phyloP scores from a whole-genome alignment of 2,329 filamentous ascomycete species.

The Xylaria multiplex region DNA sequence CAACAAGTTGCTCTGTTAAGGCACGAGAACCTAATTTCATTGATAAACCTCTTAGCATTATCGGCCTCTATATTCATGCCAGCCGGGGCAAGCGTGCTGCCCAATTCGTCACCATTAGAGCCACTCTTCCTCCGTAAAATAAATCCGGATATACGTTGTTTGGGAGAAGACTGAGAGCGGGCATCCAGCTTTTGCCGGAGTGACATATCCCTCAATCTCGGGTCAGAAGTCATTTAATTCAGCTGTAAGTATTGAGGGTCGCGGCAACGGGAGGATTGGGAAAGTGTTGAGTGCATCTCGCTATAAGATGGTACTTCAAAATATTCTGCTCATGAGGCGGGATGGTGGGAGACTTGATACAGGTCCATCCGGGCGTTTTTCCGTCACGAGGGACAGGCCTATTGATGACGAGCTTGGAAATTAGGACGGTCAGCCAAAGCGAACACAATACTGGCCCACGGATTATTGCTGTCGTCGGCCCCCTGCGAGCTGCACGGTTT shows the following conservation, averaged over 20 bases:
- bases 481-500: not conserved
- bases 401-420: conserved; percentile 3
- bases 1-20: conserved; percentile 11
- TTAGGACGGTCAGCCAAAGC: conserved; percentile 9
- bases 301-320: conserved; percentile 21
- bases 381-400: conserved; percentile 3
- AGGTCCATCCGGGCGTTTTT: conserved; percentile 4
- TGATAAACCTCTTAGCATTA: conserved; percentile 6
- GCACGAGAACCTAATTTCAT: conserved; percentile 19
- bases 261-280: conserved; percentile 11
- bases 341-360: conserved; percentile 10
- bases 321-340: conserved; percentile 9
- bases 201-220: conserved; percentile 4
- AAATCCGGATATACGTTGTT: conserved; percentile 10
- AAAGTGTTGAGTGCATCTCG: conserved; percentile 19
- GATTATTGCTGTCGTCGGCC: conserved; percentile 4
- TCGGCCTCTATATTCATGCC: conserved; percentile 4
- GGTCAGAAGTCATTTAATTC: conserved; percentile 11
- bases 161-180: not conserved
- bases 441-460: conserved; percentile 23
- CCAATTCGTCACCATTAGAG: not conserved
- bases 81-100: conserved; percentile 7
- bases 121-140: not conserved
- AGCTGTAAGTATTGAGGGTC: conserved; percentile 16
- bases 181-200: not conserved